Conservation (phyloP, 2,329 filamentous ascomycete genomes). For the Nannizziopsis barbatae region DNA sequence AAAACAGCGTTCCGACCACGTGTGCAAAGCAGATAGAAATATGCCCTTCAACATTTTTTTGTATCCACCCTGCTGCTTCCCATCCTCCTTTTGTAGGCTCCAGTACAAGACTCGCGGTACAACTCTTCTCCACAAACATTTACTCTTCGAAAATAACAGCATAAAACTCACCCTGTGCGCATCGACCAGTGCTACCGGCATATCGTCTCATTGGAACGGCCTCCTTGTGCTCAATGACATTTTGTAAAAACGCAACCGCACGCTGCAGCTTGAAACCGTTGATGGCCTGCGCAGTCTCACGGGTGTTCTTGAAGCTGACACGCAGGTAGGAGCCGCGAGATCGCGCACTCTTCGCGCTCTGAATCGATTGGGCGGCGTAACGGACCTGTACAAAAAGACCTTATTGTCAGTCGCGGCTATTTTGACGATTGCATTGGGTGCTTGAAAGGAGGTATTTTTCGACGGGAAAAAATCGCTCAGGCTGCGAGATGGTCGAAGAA, state of each 20-base stretch:
- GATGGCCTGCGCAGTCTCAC: constrained; percentile 98
- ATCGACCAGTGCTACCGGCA: constrained; percentile 87
- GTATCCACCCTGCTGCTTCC: too few relatives aligned
- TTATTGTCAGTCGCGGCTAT: neutral
- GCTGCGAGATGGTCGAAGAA: constrained; percentile 5
- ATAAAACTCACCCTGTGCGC: constrained; percentile 75
- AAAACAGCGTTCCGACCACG: too few relatives aligned
- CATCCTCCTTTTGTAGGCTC: too few relatives aligned
- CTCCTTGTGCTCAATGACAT: constrained; percentile 94
- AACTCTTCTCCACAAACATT: constrained; percentile 5
- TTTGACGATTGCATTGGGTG: neutral
- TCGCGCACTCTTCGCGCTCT: constrained; percentile 86
- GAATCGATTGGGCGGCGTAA: constrained; percentile 86
- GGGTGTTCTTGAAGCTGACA: constrained; percentile 99
- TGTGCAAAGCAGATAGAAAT: too few relatives aligned
- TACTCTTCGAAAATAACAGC: neutral
- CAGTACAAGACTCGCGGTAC: too few relatives aligned
- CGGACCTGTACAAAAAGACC: constrained; percentile 54
- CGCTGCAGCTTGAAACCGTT: constrained; percentile 98
- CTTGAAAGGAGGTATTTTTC: neutral
- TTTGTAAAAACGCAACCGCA: constrained; percentile 93
- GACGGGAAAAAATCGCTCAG: neutral
- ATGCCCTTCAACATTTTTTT: too few relatives aligned
- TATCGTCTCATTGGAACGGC: constrained; percentile 97
- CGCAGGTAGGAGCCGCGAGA: constrained; percentile 97